Base-by-base conservation (phyloP, 208 protist genomes). In the Leishmania tropica region DNA sequence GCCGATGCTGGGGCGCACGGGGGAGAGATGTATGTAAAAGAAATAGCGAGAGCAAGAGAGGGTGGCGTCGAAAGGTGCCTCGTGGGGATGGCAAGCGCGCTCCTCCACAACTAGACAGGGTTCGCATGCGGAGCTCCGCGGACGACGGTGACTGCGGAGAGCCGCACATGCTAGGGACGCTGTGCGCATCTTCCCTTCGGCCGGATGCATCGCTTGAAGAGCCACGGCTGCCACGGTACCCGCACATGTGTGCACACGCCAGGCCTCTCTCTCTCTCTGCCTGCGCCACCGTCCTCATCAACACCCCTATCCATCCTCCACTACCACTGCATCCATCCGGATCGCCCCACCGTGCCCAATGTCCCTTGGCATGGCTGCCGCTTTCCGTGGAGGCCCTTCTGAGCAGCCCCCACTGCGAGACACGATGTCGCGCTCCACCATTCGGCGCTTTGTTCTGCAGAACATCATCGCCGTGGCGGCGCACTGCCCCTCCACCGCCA, bases 361-460 rank as follows among this genome's bases (percentile, higher is more conserved):
- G 42, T 35, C 42, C n/a, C 4, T 1, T 51, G 13, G 28, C 45
- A 3, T 54, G n/a, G 28, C 45, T 37, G 70, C 3, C 21, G 28
- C 45, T 13, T 74, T 21, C 37, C 1, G 54, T 37, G 47, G 54
- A 24, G 35, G 13, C 54, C 71, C 5, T 37, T 58, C 47, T 21
- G 24, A 13, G 28, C 56, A 53, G n/a, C 54, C 8, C 8, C 48
- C 45, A 37, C n/a, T 81, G 7, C 70, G 28, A 47, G 15, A 53
- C 7, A 60, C 7, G 31, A 93, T 94, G 90, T 87, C 88, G 17
- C 89, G 90, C 40, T 84, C 95, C 72, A 90, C 87, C 4, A 82
- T 93, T 42, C 86, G 92, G 28, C 87, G 89, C 24, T 91, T 97
- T 45, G 88, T 95, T 67, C 81, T 95, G 54, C 87, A 95, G 70